Evolutionary conservation across 2,329 filamentous ascomycete species (phyloP).

Genomic region (Teratosphaeria zuluensis): DNA sequence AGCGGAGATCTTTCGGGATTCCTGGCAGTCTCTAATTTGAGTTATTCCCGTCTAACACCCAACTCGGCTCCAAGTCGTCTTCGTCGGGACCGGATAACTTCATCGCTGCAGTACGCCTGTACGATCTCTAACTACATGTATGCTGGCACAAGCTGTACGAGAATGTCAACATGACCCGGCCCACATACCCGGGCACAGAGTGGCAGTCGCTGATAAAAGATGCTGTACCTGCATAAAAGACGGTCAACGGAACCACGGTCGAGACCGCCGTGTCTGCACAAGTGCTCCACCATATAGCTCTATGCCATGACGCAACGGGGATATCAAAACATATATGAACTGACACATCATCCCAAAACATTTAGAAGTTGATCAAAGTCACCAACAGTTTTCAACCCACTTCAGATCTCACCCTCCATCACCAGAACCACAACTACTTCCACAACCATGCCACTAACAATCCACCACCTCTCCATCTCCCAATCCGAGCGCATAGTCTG

Average conservation of each 20-base stretch:
- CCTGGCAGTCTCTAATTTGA: no score
- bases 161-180: no score
- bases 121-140: no score
- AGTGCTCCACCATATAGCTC: background rate
- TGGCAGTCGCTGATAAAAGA: no score
- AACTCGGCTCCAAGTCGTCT: no score
- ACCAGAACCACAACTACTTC: constrained; percentile 20
- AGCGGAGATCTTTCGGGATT: no score
- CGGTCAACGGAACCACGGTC: background rate
- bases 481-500: constrained; percentile 56
- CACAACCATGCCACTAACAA: constrained; percentile 27
- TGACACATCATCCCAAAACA: background rate
- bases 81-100: no score
- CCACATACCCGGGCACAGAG: no score
- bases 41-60: no score
- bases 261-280: background rate
- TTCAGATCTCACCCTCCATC: constrained; percentile 2
- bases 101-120: no score
- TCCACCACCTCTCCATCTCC: constrained; percentile 34
- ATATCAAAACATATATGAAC: background rate
- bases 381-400: background rate
- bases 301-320: background rate
- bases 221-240: background rate
- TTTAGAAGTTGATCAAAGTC: background rate
- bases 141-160: no score